A percentile compares a stretch with the other conserved stretches of the same genome.
phyloP scores from a whole-genome alignment of 257 asterid genomes.

The Ehretia macrophylla region DNA sequence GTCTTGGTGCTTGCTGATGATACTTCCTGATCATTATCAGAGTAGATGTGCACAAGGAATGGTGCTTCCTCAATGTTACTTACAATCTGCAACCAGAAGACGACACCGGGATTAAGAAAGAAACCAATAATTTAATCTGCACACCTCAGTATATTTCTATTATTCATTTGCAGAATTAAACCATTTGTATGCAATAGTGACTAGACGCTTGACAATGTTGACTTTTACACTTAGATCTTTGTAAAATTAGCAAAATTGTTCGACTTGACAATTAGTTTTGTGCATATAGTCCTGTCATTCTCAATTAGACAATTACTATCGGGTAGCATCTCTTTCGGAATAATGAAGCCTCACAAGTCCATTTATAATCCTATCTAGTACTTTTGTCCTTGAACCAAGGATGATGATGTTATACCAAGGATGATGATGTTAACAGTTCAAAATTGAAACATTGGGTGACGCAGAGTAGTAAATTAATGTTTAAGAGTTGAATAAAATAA shows the following conservation, averaged over 20 bases:
- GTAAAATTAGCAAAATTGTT: too few relatives aligned
- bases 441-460: background rate
- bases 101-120: background rate
- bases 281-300: too few relatives aligned
- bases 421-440: background rate
- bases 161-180: too few relatives aligned
- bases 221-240: background rate
- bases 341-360: background rate
- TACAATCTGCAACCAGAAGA: slow-evolving; percentile 21
- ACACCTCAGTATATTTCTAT: too few relatives aligned
- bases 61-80: slow-evolving; percentile 33
- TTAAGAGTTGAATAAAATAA: too few relatives aligned
- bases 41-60: slow-evolving; percentile 31
- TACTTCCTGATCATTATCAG: slow-evolving; percentile 11
- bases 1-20: background rate
- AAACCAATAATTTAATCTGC: background rate
- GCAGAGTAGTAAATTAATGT: too few relatives aligned
- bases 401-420: background rate
- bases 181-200: too few relatives aligned
- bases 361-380: background rate
- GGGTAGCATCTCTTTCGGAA: too few relatives aligned
- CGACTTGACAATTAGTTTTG: too few relatives aligned
- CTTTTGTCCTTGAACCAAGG: background rate
- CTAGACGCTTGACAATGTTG: background rate
- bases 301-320: too few relatives aligned